Percentiles rank a stretch among this genome's conserved stretches.
Evolutionary conservation across 768 basidiomycete genomes (phyloP).

Genomic region (Lentinula sp.): DNA sequence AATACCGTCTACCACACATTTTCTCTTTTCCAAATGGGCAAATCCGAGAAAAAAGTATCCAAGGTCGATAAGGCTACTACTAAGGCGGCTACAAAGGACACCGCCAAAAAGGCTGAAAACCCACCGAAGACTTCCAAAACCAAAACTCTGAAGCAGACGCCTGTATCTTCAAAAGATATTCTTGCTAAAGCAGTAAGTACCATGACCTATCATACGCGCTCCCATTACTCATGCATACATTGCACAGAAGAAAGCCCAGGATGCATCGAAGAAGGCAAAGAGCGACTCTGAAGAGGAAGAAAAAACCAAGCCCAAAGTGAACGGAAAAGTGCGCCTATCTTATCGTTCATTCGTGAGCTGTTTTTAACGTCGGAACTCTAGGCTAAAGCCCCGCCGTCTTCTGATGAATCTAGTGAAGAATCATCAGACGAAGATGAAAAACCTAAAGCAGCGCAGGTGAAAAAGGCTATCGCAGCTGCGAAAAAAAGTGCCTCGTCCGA

Average conservation of each 20-base stretch:
- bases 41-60: not conserved
- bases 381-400: conserved; percentile 19
- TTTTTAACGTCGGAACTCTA: conserved; percentile 15
- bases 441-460: conserved; percentile 48
- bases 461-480: conserved; percentile 20
- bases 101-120: conserved; percentile 37
- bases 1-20: not conserved
- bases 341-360: conserved; percentile 12
- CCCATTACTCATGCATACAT: not conserved
- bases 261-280: too few relatives aligned
- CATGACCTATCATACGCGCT: conserved; percentile 1
- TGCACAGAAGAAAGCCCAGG: conserved; percentile 13
- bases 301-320: conserved; percentile 7
- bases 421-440: conserved; percentile 48
- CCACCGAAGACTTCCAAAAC: conserved; percentile 27
- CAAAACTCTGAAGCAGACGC: conserved; percentile 17
- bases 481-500: conserved; percentile 28
- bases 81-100: conserved; percentile 21
- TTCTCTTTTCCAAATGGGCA: not conserved
- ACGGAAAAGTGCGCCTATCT: conserved; percentile 8
- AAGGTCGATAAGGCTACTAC: conserved; percentile 10
- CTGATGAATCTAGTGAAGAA: conserved; percentile 17
- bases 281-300: conserved; percentile 17
- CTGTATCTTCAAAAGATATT: conserved; percentile 35
- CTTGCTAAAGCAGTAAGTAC: conserved; percentile 32